Evolutionary conservation across 805 yeast genomes (phyloP).

Genomic region (Isabelozyma heimii): DNA sequence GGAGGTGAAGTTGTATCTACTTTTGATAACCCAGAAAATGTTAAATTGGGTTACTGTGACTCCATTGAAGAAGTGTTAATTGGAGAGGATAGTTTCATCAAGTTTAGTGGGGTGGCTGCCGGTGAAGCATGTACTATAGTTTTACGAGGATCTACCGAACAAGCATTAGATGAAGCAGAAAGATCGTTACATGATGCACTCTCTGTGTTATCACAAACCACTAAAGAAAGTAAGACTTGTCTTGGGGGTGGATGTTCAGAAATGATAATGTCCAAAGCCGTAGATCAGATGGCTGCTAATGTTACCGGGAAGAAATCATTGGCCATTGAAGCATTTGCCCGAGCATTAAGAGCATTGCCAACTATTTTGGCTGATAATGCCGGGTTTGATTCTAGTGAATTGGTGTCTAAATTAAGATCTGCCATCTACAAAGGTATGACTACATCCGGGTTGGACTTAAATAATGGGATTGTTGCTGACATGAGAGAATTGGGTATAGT

Average conservation of each 20-base stretch:
- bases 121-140: constrained; percentile 97
- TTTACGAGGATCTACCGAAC: constrained; percentile 59
- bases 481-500: constrained; percentile 93
- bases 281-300: constrained; percentile 86
- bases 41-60: constrained; percentile 85
- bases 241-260: constrained; percentile 93
- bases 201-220: constrained; percentile 92
- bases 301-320: constrained; percentile 90
- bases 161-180: constrained; percentile 47
- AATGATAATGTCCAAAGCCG: constrained; percentile 94
- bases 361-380: constrained; percentile 96
- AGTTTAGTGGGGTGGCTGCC: constrained; percentile 92
- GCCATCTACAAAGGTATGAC: constrained; percentile 89
- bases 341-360: constrained; percentile 92
- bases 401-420: constrained; percentile 86
- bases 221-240: constrained; percentile 86
- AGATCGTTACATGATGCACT: constrained; percentile 85
- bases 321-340: constrained; percentile 93
- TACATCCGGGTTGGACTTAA: constrained; percentile 87
- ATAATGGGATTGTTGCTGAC: constrained; percentile 82
- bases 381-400: constrained; percentile 90
- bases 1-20: constrained; percentile 99
- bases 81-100: constrained; percentile 88
- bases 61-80: constrained; percentile 85
- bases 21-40: constrained; percentile 86